phyloP scores from a whole-genome alignment of 208 protist species.

The Leishmania gerbilli region DNA sequence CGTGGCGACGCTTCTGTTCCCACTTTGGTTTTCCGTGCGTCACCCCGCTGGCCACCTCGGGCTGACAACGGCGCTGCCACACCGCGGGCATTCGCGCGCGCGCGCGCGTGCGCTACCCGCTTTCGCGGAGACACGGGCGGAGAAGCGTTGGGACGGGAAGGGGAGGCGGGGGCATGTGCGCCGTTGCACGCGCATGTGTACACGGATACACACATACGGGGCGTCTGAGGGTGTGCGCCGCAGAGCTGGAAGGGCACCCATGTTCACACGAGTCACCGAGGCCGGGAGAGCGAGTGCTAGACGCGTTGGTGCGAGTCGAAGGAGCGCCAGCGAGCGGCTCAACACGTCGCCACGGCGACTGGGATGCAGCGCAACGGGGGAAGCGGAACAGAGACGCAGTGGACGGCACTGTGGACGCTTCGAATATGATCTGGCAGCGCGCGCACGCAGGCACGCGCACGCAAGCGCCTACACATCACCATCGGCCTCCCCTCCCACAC shows the following conservation, averaged over 20 bases:
- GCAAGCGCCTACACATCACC: background rate
- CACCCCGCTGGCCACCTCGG: too few species aligned
- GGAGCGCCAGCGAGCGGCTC: too few species aligned
- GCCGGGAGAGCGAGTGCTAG: too few species aligned
- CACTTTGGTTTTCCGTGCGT: too few species aligned
- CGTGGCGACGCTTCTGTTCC: too few species aligned
- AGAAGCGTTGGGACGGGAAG: background rate
- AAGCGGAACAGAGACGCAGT: constrained; percentile 1
- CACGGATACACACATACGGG: background rate
- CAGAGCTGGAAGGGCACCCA: background rate
- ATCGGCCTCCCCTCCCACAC: background rate
- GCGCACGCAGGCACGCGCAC: background rate
- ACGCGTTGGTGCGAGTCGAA: too few species aligned
- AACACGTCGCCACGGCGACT: background rate
- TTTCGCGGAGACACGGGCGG: background rate
- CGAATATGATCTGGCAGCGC: background rate
- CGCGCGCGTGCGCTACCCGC: constrained; percentile 1
- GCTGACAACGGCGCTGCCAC: too few species aligned
- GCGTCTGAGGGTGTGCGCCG: background rate
- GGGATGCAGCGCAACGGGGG: background rate
- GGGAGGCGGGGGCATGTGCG: background rate
- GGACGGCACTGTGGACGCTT: too few species aligned
- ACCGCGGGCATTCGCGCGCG: too few species aligned
- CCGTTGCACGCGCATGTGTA: background rate
- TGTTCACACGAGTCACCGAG: background rate